phyloP scores from a whole-genome alignment of 768 basidiomycete genomes.

The Amanita jacksonii region DNA sequence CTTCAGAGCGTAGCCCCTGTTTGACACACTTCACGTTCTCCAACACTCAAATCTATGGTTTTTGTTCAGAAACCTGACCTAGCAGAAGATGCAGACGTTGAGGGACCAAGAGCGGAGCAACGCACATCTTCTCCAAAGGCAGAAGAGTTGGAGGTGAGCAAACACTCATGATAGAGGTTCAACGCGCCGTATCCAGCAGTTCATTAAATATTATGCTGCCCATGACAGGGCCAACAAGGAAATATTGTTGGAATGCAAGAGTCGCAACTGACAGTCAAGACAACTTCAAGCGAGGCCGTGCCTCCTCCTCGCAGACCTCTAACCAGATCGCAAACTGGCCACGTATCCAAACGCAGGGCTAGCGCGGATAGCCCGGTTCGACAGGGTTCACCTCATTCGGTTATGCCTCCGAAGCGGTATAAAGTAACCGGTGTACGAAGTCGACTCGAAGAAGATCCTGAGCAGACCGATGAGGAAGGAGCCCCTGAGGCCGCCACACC shows the following conservation, averaged over 20 bases:
- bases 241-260: too few relatives aligned
- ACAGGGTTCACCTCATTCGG: not conserved
- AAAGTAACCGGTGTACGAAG: slow-evolving; percentile 4
- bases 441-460: slow-evolving; percentile 4
- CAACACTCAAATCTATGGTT: slow-evolving; percentile 12
- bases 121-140: not conserved
- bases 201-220: too few relatives aligned
- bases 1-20: too few relatives aligned
- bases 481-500: slow-evolving; percentile 3
- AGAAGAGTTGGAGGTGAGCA: not conserved
- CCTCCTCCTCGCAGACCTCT: slow-evolving; percentile 18
- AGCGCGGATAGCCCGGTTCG: slow-evolving; percentile 13
- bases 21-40: not conserved
- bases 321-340: slow-evolving; percentile 28
- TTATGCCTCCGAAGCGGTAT: slow-evolving; percentile 2
- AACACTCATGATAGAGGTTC: not conserved
- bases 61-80: slow-evolving; percentile 16
- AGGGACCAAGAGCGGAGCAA: slow-evolving; percentile 5
- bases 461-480: slow-evolving; percentile 6
- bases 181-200: too few relatives aligned
- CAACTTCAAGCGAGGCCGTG: not conserved
- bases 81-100: slow-evolving; percentile 11
- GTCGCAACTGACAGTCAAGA: slow-evolving; percentile 6
- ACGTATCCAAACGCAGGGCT: slow-evolving; percentile 20
- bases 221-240: too few relatives aligned